Evolutionary conservation across 2,329 filamentous ascomycete species (phyloP), one percentile per base, ranked within the genome.

Genomic region (Penicillium italicum): DNA sequence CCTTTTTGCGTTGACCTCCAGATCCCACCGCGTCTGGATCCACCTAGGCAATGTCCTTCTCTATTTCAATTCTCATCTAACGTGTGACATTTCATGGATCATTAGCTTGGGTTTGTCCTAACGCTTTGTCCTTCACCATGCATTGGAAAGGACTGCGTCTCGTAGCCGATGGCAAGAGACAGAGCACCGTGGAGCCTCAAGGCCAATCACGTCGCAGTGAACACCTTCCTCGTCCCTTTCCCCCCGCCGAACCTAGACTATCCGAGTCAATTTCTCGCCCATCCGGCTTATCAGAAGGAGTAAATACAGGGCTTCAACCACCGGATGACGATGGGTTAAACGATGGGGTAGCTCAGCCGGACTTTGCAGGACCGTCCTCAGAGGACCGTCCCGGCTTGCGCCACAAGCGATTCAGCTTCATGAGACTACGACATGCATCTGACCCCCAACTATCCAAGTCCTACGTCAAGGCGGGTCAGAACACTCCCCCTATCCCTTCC

Each of bases 381-480:
- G 62, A 52, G 5, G 66, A 67, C 22, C 57, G 62, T 38, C 61
- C 69, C 26, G 67, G 60, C 47, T 52, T 65, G 59, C 68, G 68
- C 55, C 68, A 72, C 42, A 74, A 81, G 62, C 77, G 83, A 54
- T 85, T 87, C 72, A 85, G 81, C 67, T 73, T 96, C 73, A 79
- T 96, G 76, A 87, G 88, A 69, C 91, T 94, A 72, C 89, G 91
- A 67, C 92, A 96, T 82, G 92, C 91, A 59, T 97, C 92, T 9
- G 93, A 97, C 76, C 89, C 91, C 48, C 91, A 97, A 73, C 77
- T 97, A 58, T 91, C 90, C 11, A 79, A 85, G 70, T 87, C 88
- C 50, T 91, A 87, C 71, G 66, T 85, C 80, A 65, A 79, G 83
- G 68, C 85, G 83, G 67, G 85, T 78, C 69, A 82, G 76, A 85